Evolutionary conservation across 2,329 filamentous ascomycete genomes (phyloP), one percentile per base, ranked within the genome.

Genomic region (Paracamarosporium sp.): DNA sequence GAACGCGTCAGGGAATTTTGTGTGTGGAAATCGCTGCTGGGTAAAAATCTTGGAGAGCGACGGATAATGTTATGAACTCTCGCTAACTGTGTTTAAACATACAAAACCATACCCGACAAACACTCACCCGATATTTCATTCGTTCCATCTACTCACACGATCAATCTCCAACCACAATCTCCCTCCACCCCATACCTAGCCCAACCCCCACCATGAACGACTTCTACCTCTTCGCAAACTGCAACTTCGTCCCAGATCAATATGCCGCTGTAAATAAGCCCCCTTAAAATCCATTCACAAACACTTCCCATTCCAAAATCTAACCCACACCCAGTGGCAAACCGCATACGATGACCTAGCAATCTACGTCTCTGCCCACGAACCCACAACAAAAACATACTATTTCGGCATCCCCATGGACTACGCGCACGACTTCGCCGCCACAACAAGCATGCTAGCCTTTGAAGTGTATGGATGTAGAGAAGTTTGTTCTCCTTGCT

Each of bases 401-500:
- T 80, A 80, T 68, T 80, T 81, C 60, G 78, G 77, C 50, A 73
- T 80, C 44, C 78, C 77, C 5, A 52, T 71, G 41, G 72, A 76
- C 59, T 72, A 73, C 61, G 68, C 65, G 13, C 61, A 74, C 46
- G 65, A 76, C 60, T 51, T 70, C 45, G 61, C 64, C 25, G 63
- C 60, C 35, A 72, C 74, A 31, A 69, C 68, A 11, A 60, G 68
- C 50, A 76, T 77, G 73, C 65, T 76, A 41, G 75, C 75, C 4
- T 77, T 76, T 56, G 72, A 77, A 65, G 65, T 71, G 28, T 78
- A 78, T 62, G 61, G 68, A 22, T 59, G 56, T 4, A 55, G 60
- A 54, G 65, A 63, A 51, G 64, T 66, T 57, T 7, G 36, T 33
- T 17, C 27, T 33, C 22, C 52, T 25, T 24, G 31, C 33, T 38